Conservation (phyloP, 2,329 filamentous ascomycete species). For the Xylariaceae sp. region DNA sequence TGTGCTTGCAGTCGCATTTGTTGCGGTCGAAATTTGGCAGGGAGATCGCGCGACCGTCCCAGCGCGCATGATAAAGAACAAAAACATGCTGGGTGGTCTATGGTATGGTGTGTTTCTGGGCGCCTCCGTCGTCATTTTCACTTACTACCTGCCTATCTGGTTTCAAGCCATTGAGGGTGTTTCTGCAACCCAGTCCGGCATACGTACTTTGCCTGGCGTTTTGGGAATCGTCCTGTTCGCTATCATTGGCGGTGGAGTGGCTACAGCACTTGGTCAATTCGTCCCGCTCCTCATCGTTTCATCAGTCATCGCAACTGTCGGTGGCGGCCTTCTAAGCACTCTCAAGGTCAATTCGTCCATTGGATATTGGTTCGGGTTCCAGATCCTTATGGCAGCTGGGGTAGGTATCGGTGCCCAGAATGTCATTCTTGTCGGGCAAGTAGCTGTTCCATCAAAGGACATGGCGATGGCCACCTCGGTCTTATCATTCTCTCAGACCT, state of each 20-base stretch:
- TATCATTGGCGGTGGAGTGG: conserved; percentile 29
- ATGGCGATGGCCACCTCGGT: conserved; percentile 6
- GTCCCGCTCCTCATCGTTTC: conserved; percentile 38
- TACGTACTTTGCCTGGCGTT: conserved; percentile 37
- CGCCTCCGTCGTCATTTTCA: conserved; percentile 22
- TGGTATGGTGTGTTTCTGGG: conserved; percentile 33
- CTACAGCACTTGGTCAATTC: conserved; percentile 40
- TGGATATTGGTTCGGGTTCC: conserved; percentile 39
- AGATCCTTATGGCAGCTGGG: conserved; percentile 37
- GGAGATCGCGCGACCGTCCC: conserved; percentile 37
- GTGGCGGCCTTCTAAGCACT: conserved; percentile 38
- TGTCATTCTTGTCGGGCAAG: background rate
- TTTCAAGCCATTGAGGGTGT: conserved; percentile 43
- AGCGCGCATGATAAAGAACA: conserved; percentile 33
- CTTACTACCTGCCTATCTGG: conserved; percentile 39
- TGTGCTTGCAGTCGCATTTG: conserved; percentile 29
- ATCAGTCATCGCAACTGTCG: conserved; percentile 29
- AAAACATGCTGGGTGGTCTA: conserved; percentile 29
- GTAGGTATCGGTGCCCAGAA: conserved; percentile 31
- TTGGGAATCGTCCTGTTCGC: conserved; percentile 33
- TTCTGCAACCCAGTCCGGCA: conserved; percentile 32
- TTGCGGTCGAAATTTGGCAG: conserved; percentile 31
- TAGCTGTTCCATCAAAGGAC: conserved; percentile 1
- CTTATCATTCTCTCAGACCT: conserved; percentile 3
- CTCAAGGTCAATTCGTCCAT: conserved; percentile 28